Evolutionary conservation across 1,284 basidiomycete species (phyloP), one percentile per base, ranked within the genome.

Genomic region (Cutaneotrichosporon dermatis): DNA sequence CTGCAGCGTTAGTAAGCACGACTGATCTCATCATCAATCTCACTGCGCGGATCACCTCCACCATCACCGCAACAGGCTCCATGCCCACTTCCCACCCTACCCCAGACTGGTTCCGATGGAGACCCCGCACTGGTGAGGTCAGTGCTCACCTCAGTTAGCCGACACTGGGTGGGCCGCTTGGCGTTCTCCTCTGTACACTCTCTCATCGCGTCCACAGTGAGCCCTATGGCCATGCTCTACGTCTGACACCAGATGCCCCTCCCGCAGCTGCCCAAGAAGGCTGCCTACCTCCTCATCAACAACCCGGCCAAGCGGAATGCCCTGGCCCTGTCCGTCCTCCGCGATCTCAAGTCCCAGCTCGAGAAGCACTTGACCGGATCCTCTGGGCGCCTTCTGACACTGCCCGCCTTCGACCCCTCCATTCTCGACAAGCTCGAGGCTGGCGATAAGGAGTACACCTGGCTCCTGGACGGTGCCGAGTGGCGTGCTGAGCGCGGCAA

Each of bases 281-380:
- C 63, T 9, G 63, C 57, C 7, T 64, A 64, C 55, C 25, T 64
- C 11, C 50, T 53, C n/a, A 54, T 64, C 57, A 64, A 61, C 63
- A 64, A 64, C 49, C 44, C 63, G 11, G 55, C 55, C 12, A 64
- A 61, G 55, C 59, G 63, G n/a, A 64, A 64, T 39, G 59, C 63
- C 13, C 59, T 64, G n/a, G 51, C 57, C 5, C 63, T 64, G 13
- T 52, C 59, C 1, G 57, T 59, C 37, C 57, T 64, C 37, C 59
- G 59, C 39, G 57, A 59, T 52, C 57, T 64, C 16, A 49, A 51
- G n/a, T 13, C 35, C 7, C 63, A 64, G 49, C 57, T 64, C n/a
- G 35, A 51, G 13, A 15, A 42, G 2, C 34, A 51, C 15, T 39
- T 61, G 16, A 64, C 63, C 0, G 55, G 46, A 7, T 9, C 42